Conservation (phyloP, 75 land plant species). For the Chamaecyparis obtusa region DNA sequence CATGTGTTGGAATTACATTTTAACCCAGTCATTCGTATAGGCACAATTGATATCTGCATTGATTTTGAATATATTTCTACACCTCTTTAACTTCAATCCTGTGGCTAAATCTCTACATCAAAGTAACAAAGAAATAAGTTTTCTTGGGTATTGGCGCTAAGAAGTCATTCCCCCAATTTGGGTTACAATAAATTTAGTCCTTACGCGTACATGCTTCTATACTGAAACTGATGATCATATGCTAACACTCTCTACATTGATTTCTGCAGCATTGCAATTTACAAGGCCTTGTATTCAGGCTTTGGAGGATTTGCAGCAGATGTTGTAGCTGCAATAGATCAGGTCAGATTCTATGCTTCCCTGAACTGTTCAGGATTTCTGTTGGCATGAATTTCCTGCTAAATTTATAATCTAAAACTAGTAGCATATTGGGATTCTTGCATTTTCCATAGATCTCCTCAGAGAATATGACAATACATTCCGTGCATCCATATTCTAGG, state of each 20-base stretch:
- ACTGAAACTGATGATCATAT: background rate
- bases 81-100: background rate
- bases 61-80: background rate
- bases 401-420: background rate
- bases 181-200: background rate
- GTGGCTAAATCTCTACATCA: background rate
- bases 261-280: slow-evolving; percentile 69
- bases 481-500: slow-evolving; percentile 41
- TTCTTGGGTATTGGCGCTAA: background rate
- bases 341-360: slow-evolving; percentile 39
- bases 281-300: slow-evolving; percentile 80
- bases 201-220: background rate
- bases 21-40: background rate
- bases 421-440: background rate
- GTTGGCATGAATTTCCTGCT: background rate
- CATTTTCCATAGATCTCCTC: background rate
- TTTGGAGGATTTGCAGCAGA: slow-evolving; percentile 92
- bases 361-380: background rate
- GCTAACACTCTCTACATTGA: background rate
- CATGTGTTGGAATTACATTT: background rate
- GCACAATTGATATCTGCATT: background rate
- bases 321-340: slow-evolving; percentile 93
- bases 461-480: background rate
- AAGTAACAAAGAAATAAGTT: background rate
- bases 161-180: background rate